These are phyloP conservation scores for Ceratopteris richardii DNA, from an alignment of 75 land plant genomes.

Conservation along the genomic window DNA sequence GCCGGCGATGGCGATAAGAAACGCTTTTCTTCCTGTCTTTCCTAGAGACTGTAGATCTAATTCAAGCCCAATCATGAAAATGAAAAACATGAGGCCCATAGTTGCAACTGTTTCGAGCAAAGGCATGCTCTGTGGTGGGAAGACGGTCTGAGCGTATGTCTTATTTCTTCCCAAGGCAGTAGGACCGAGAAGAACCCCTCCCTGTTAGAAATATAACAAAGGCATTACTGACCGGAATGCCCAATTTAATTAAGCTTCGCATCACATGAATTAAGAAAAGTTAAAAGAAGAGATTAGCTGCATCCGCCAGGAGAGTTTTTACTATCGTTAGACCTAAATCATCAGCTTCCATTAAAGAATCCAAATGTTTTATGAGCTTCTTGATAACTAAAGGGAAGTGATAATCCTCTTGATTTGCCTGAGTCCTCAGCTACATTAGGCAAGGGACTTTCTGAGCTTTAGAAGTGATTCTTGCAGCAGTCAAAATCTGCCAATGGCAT, in stretches of 20 bases:
- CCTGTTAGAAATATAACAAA: conserved; percentile 16
- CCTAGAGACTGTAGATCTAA: conserved; percentile 46
- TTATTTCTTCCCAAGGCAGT: conserved; percentile 45
- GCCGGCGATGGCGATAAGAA: conserved; percentile 44
- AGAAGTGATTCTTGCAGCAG: too few relatives aligned
- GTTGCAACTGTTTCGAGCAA: conserved; percentile 77
- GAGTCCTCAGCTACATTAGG: too few relatives aligned
- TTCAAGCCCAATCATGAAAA: conserved; percentile 76
- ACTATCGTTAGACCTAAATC: too few relatives aligned
- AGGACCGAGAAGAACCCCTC: conserved; percentile 67
- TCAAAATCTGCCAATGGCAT: too few relatives aligned
- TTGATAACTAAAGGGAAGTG: too few relatives aligned
- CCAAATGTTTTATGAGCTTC: too few relatives aligned
- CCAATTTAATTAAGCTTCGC: background rate
- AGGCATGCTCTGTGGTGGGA: conserved; percentile 49
- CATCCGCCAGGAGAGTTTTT: too few relatives aligned
- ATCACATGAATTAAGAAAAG: background rate
- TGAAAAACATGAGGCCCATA: conserved; percentile 72
- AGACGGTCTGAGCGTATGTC: conserved; percentile 26
- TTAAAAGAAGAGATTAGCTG: background rate
- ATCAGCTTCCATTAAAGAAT: too few relatives aligned
- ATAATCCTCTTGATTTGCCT: too few relatives aligned
- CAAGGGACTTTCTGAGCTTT: too few relatives aligned
- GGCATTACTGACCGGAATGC: background rate
- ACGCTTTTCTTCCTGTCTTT: conserved; percentile 44